Evolutionary conservation across 1,284 basidiomycete species (phyloP), one percentile per base, ranked within the genome.

Genomic region (Cryptococcus depauperatus): DNA sequence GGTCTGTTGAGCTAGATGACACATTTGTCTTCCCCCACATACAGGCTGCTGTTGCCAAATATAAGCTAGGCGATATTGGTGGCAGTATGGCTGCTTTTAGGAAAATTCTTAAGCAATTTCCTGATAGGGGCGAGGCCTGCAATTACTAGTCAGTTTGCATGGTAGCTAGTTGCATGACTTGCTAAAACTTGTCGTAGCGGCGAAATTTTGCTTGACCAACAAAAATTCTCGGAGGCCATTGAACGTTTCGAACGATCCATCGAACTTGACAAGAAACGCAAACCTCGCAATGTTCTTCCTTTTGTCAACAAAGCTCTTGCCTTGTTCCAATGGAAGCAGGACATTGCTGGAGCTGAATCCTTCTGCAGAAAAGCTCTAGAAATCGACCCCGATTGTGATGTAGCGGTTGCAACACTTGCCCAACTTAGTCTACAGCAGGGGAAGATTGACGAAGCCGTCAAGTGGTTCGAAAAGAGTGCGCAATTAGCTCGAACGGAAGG

Each of bases 291-390:
- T 64, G 88, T 90, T n/a, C 76, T 93, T 3, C 86, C 93, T 0
- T 77, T 95, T 52, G 92, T 98, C 55, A 99, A 99, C 81, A 96
- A 96, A 71, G 92, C 93, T 18, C 80, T 98, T 22, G 85, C 90
- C 1, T 66, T 97, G 41, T 97, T 85, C 79, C 93, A 97, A 74
- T 93, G 86, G 85, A 88, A 90, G 71, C 86, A 93, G 67, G 90
- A 96, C 64, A 78, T 88, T 44, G 74, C 72, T 3, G 81, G 79
- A 0, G 92, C 92, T 7, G 91, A 95, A 68, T 70, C 75, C 22
- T 84, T 90, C 57, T 96, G 91, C 67, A 75, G 82, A 50, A 83
- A 96, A 67, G 95, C 95, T 0, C 75, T 99, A 30, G 74, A 76
- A 39, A 81, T 91, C 51, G 93, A 96, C 70, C 76, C 84, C 14